These are phyloP conservation scores for Carex littledalei DNA, from an alignment of 176 grass and related monocot genomes.

Conservation along the genomic window DNA sequence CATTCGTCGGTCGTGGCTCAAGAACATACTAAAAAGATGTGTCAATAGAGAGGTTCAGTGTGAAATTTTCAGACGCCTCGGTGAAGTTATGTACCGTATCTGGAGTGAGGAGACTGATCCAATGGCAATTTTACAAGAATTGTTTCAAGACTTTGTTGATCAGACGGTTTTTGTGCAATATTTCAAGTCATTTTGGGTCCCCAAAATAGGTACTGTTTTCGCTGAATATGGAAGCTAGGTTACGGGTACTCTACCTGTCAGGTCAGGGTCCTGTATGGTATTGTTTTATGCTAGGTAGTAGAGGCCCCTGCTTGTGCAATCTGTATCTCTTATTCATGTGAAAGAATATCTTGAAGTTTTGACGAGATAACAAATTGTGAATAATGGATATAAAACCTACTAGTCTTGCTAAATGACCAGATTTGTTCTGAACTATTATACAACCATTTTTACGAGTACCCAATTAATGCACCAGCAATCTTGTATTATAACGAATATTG, in stretches of 20 bases:
- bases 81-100: constrained; percentile 62
- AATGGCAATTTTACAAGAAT: constrained; percentile 52
- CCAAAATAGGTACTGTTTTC: constrained; percentile 66
- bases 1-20: constrained; percentile 80
- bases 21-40: constrained; percentile 82
- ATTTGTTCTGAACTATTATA: not conserved
- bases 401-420: not conserved
- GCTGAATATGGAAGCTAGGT: not conserved
- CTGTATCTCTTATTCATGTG: not conserved
- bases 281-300: not conserved
- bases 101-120: constrained; percentile 51
- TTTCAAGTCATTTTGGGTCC: constrained; percentile 89
- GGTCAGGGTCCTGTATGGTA: not conserved
- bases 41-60: constrained; percentile 54
- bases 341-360: constrained; percentile 20
- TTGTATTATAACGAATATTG: not conserved
- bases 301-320: not conserved
- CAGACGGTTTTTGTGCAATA: constrained; percentile 71
- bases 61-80: constrained; percentile 61
- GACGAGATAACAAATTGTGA: not conserved
- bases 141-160: constrained; percentile 90
- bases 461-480: not conserved
- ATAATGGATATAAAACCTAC: not conserved
- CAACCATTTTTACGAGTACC: not conserved
- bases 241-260: not conserved